These are phyloP conservation scores for Coffea eugenioides DNA, from an alignment of 257 asterid species.

Conservation along the genomic window DNA sequence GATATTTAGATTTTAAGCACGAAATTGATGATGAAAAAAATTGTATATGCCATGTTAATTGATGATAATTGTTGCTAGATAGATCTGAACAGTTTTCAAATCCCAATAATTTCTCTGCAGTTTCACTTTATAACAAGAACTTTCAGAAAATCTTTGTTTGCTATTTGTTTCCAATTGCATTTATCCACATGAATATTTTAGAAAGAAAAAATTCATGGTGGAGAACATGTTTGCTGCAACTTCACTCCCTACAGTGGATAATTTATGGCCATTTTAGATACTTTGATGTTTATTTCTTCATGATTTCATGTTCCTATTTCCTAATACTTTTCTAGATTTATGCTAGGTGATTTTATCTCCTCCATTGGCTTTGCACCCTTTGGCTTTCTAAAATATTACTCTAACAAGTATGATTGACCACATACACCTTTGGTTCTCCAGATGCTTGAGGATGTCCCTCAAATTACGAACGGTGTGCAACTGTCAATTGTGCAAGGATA, in stretches of 20 bases:
- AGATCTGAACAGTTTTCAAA: background rate
- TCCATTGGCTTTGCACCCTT: background rate
- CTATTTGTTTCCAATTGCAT: background rate
- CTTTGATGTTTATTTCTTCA: background rate
- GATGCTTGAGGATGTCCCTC: constrained; percentile 96
- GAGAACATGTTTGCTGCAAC: background rate
- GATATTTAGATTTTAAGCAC: background rate
- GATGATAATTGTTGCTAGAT: background rate
- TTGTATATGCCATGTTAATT: background rate
- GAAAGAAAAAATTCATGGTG: background rate
- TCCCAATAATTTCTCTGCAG: background rate
- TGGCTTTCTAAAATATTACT: background rate
- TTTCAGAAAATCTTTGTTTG: background rate
- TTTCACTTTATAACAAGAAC: background rate
- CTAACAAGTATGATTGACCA: background rate
- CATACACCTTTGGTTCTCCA: constrained; percentile 29
- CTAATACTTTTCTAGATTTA: background rate
- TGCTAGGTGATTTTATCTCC: background rate
- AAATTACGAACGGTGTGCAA: constrained; percentile 72
- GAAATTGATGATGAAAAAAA: background rate
- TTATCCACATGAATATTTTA: background rate
- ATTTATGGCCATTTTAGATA: background rate
- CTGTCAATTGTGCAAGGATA: constrained; percentile 97
- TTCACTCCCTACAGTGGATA: background rate
- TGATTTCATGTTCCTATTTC: background rate